Base-by-base conservation (phyloP, 2,329 filamentous ascomycete species). In the Talaromyces sp. region DNA sequence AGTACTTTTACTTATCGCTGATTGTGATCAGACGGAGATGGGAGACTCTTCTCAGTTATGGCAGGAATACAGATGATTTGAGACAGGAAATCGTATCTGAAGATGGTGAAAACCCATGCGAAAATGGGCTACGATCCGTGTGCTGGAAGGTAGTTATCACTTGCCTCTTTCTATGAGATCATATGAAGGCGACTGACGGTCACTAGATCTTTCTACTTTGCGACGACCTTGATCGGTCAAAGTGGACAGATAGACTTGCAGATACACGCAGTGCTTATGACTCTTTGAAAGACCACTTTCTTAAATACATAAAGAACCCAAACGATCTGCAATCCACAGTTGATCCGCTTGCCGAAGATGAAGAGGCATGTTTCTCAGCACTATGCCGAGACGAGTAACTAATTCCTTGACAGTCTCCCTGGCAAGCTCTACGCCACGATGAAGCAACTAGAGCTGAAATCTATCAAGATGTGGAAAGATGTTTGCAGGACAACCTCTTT, bases 401-500 rank as follows among this genome's bases (percentile, higher is more conserved):
- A 36, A 63, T 36, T n/a, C 1, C 3, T 15, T 17, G 36, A 45
- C 71, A 97, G 90, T 96, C 93, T 65, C 93, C 93, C 25, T 98
- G 94, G 93, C 89, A 91, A 75, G 89, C 89, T n/a, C 83, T 95
- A 38, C 89, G 92, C 54, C 86, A 89, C 71, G 94, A 99, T 77
- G 92, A 97, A 80, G 82, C 87, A 56, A 85, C 96, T 38, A 88
- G 94, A 68, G 88, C 89, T 60, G 95, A 99, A 77, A 98, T 99
- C 64, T 86, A 90, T 65, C 95, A 98, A 79, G 95, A 99, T 80
- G 93, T 99, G 19, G 91, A 95, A 71, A 86, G 95, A 69, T 91
- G 89, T 74, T 86, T 98, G 77, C 95, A 94, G 5, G 95, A 97
- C 71, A 93, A 95, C 72, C 86, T 88, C 56, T 96, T 94, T 75